Percentiles rank a stretch among this genome's conserved stretches.
Conservation (phyloP, 2,329 filamentous ascomycete genomes). For the Monilinia polystroma region DNA sequence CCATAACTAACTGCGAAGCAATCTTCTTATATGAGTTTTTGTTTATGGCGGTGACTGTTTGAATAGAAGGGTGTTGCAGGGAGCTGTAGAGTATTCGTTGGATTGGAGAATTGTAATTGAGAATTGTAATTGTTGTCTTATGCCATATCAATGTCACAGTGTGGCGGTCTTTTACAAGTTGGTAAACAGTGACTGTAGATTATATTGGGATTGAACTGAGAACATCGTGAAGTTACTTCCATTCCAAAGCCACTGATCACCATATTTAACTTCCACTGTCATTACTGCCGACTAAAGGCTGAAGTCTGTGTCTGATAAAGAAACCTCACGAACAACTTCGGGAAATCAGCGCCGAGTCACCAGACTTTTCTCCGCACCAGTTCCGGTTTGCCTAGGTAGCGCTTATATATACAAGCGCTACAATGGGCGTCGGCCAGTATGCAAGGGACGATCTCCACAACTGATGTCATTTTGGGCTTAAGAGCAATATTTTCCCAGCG, state of each 20-base stretch:
- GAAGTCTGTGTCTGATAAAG: not conserved
- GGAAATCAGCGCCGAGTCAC: not conserved
- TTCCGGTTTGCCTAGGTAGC: not conserved
- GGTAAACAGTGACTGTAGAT: not conserved
- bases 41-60: not conserved
- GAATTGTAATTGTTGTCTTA: not conserved
- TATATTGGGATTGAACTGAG: not conserved
- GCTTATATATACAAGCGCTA: slow-evolving; percentile 3
- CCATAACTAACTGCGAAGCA: not conserved
- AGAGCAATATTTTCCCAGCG: not conserved
- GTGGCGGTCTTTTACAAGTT: not conserved
- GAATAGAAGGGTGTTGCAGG: not conserved
- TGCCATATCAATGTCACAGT: not conserved
- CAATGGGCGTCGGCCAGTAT: not conserved
- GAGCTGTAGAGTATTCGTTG: not conserved
- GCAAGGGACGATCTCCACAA: not conserved
- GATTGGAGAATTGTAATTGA: not conserved
- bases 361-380: not conserved
- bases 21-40: not conserved
- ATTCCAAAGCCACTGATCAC: not conserved
- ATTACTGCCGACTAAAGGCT: not conserved
- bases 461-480: not conserved
- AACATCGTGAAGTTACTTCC: not conserved
- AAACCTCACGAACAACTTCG: too few species aligned
- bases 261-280: not conserved